Evolutionary conservation across 2,329 filamentous ascomycete species (phyloP).

Genomic region (Pseudogymnoascus sp.): DNA sequence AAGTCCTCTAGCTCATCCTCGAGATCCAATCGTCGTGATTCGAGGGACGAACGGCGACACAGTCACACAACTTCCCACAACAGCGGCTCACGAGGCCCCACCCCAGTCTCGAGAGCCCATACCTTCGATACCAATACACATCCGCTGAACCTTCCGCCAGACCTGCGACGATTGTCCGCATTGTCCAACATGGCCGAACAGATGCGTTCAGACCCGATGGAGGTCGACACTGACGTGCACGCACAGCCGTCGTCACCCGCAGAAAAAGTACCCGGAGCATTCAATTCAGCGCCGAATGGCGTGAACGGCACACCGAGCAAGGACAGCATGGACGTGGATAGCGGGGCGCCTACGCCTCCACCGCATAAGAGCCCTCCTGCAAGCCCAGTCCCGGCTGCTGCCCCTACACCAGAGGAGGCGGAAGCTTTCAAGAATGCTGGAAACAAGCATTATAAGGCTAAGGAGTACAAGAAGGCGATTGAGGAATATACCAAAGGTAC

Average conservation of each 20-base stretch:
- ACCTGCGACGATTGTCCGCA: slow-evolving; percentile 68
- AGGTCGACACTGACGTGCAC: slow-evolving; percentile 60
- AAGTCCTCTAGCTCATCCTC: slow-evolving; percentile 19
- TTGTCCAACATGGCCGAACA: slow-evolving; percentile 52
- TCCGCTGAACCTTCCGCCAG: slow-evolving; percentile 82
- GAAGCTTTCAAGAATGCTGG: slow-evolving; percentile 88
- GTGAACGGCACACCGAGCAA: slow-evolving; percentile 31
- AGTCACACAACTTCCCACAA: slow-evolving; percentile 24
- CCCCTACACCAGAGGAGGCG: slow-evolving; percentile 56
- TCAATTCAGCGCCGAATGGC: slow-evolving; percentile 40
- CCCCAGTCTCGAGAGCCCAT: slow-evolving; percentile 28
- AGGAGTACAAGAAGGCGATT: slow-evolving; percentile 80
- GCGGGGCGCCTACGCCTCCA: slow-evolving; percentile 58
- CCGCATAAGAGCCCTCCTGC: slow-evolving; percentile 61
- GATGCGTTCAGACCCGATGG: slow-evolving; percentile 55
- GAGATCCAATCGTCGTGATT: slow-evolving; percentile 20
- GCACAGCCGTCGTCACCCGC: slow-evolving; percentile 47
- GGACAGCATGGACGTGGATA: slow-evolving; percentile 34
- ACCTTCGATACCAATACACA: slow-evolving; percentile 64
- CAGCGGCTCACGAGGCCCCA: slow-evolving; percentile 25
- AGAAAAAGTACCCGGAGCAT: slow-evolving; percentile 33
- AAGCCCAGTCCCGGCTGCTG: slow-evolving; percentile 46
- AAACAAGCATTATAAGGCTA: slow-evolving; percentile 96
- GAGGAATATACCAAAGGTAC: slow-evolving; percentile 92
- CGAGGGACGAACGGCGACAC: slow-evolving; percentile 11